These are phyloP conservation scores for Hyaloscypha hepaticicola DNA, from an alignment of 495 filamentous ascomycete species.

Conservation along the genomic window DNA sequence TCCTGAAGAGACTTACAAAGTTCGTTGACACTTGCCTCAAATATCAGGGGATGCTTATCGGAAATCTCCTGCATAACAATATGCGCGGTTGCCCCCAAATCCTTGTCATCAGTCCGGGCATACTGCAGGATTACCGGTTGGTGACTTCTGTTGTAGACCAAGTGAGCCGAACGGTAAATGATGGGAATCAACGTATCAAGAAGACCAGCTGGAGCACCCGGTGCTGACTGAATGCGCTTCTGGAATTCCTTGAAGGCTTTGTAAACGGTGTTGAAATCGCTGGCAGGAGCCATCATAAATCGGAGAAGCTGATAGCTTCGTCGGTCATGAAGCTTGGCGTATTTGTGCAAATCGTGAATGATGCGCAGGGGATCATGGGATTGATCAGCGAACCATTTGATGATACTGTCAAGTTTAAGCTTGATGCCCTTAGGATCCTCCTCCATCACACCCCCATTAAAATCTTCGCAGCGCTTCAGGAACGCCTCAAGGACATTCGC, in stretches of 20 bases:
- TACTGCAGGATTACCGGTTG: slow-evolving; percentile 86
- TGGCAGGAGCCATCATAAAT: slow-evolving; percentile 80
- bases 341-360: slow-evolving; percentile 76
- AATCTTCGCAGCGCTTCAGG: slow-evolving; percentile 77
- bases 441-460: slow-evolving; percentile 83
- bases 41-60: slow-evolving; percentile 77
- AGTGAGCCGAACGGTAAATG: slow-evolving; percentile 75
- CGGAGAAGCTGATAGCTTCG: slow-evolving; percentile 86
- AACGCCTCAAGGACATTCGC: slow-evolving; percentile 68
- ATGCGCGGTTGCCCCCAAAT: slow-evolving; percentile 75
- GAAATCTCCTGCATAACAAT: slow-evolving; percentile 94
- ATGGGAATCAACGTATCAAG: slow-evolving; percentile 81
- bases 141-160: slow-evolving; percentile 93
- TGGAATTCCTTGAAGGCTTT: slow-evolving; percentile 88
- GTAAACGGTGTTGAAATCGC: slow-evolving; percentile 86
- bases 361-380: slow-evolving; percentile 70
- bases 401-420: slow-evolving; percentile 61
- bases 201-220: slow-evolving; percentile 52
- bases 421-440: slow-evolving; percentile 65
- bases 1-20: slow-evolving; percentile 83
- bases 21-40: slow-evolving; percentile 88
- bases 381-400: slow-evolving; percentile 67
- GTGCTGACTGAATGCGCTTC: slow-evolving; percentile 71
- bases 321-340: slow-evolving; percentile 88
- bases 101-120: slow-evolving; percentile 76